Conservation (phyloP, 2,329 filamentous ascomycete species). For the Escovopsis sp. region DNA sequence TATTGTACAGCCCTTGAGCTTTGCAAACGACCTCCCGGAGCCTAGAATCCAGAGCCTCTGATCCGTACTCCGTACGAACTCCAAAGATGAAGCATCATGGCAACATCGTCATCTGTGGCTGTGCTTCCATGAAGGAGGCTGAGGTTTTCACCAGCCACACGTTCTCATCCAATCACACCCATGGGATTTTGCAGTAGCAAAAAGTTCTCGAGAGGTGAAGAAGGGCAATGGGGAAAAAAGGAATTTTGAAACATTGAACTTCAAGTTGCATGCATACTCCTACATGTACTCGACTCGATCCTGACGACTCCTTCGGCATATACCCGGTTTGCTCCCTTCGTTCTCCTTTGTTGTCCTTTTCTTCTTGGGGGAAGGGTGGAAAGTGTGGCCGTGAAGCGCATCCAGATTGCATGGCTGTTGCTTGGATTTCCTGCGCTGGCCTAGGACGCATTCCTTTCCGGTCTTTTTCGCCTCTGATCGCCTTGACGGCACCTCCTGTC, state of each 20-base stretch:
- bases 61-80: too few relatives aligned
- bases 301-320: too few relatives aligned
- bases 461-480: neutral
- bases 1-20: too few relatives aligned
- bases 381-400: neutral
- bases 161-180: neutral
- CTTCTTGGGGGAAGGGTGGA: neutral
- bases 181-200: neutral
- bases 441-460: neutral
- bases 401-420: neutral
- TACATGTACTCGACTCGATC: too few relatives aligned
- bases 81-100: too few relatives aligned
- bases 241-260: too few relatives aligned
- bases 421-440: constrained; percentile 1
- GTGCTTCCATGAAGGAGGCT: too few relatives aligned
- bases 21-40: too few relatives aligned
- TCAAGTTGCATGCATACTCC: too few relatives aligned
- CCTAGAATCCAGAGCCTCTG: too few relatives aligned
- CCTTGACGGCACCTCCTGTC: neutral
- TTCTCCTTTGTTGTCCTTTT: neutral
- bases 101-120: too few relatives aligned
- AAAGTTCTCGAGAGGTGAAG: neutral
- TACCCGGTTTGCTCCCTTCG: neutral
- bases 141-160: too few relatives aligned
- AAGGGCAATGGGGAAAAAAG: neutral